A percentile compares a stretch with the other conserved stretches of the same genome.
These are phyloP conservation scores for Rhynchospora pubera DNA, from an alignment of 176 grass and related monocot genomes.

Conservation along the genomic window DNA sequence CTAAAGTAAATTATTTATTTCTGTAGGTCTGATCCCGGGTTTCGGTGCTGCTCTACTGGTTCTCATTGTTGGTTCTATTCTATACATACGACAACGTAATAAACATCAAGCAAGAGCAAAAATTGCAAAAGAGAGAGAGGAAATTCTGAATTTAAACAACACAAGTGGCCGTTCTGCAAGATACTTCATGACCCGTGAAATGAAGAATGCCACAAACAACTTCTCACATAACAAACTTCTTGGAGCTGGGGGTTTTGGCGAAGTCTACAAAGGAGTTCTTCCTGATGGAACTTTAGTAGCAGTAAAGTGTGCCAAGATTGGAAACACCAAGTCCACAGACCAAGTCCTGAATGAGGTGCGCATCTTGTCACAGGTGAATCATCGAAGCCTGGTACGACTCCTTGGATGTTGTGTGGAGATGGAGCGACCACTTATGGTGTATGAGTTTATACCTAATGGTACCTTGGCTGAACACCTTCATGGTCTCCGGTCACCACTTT, in stretches of 20 bases:
- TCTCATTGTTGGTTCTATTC: slow-evolving; percentile 5
- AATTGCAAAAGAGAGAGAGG: slow-evolving; percentile 54
- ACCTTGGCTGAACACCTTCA: slow-evolving; percentile 57
- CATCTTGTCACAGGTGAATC: slow-evolving; percentile 69
- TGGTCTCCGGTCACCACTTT: slow-evolving; percentile 25
- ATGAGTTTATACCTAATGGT: slow-evolving; percentile 73
- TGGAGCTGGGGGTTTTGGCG: slow-evolving; percentile 51
- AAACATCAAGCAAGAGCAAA: slow-evolving; percentile 28
- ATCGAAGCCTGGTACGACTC: slow-evolving; percentile 56
- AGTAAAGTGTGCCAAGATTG: slow-evolving; percentile 82
- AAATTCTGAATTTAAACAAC: slow-evolving; percentile 64
- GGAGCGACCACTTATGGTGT: slow-evolving; percentile 59
- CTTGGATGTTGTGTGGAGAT: slow-evolving; percentile 78
- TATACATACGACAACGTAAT: slow-evolving; percentile 37
- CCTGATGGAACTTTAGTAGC: slow-evolving; percentile 46
- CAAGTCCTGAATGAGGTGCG: slow-evolving; percentile 82
- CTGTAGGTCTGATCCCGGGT: slow-evolving; percentile 46
- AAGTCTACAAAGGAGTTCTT: slow-evolving; percentile 60
- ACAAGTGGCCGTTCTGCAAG: slow-evolving; percentile 59
- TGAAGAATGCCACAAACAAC: slow-evolving; percentile 49
- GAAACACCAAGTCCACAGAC: slow-evolving; percentile 74
- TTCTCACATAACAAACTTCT: slow-evolving; percentile 65
- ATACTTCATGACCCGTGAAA: slow-evolving; percentile 47
- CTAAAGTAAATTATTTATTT: background rate
- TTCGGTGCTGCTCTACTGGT: slow-evolving; percentile 27